A percentile compares a stretch with the other conserved stretches of the same genome.
Evolutionary conservation across 148 eudicot species (phyloP).

Genomic region (Silene latifolia): DNA sequence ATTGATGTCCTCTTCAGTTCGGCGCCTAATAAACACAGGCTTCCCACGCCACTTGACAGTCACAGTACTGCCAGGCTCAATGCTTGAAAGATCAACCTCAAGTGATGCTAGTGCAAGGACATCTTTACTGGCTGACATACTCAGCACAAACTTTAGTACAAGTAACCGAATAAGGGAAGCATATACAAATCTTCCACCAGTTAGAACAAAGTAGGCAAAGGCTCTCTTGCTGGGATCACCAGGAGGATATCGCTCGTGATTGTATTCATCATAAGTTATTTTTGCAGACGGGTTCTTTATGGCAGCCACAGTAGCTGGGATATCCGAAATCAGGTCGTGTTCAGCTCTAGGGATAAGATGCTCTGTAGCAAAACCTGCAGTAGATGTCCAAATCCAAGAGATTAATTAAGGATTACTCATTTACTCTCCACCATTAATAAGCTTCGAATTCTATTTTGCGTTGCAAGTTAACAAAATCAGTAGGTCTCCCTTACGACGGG

Average conservation of each 20-base stretch:
- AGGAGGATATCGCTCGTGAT: constrained; percentile 68
- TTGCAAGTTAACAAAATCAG: too few relatives aligned
- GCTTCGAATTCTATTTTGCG: too few relatives aligned
- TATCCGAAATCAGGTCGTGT: constrained; percentile 24
- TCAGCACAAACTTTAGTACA: constrained; percentile 65
- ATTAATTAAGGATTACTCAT: not conserved
- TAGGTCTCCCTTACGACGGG: too few relatives aligned
- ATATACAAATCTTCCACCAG: constrained; percentile 68
- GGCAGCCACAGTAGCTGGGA: constrained; percentile 62
- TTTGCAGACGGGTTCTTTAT: constrained; percentile 60
- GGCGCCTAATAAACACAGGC: constrained; percentile 67
- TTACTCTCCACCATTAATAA: too few relatives aligned
- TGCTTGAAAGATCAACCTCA: constrained; percentile 74
- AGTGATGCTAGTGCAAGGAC: constrained; percentile 72
- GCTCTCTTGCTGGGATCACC: constrained; percentile 76
- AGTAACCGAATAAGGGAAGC: constrained; percentile 65
- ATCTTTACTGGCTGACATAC: constrained; percentile 76
- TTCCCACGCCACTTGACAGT: constrained; percentile 91
- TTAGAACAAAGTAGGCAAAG: constrained; percentile 62
- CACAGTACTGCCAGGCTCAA: constrained; percentile 65
- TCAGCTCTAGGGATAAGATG: constrained; percentile 37
- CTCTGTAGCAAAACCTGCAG: constrained; percentile 51
- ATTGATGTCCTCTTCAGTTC: constrained; percentile 56
- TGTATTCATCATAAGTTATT: constrained; percentile 51
- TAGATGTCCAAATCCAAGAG: not conserved